Conservation (phyloP, 306 rosid species). For the Prunus padus region DNA sequence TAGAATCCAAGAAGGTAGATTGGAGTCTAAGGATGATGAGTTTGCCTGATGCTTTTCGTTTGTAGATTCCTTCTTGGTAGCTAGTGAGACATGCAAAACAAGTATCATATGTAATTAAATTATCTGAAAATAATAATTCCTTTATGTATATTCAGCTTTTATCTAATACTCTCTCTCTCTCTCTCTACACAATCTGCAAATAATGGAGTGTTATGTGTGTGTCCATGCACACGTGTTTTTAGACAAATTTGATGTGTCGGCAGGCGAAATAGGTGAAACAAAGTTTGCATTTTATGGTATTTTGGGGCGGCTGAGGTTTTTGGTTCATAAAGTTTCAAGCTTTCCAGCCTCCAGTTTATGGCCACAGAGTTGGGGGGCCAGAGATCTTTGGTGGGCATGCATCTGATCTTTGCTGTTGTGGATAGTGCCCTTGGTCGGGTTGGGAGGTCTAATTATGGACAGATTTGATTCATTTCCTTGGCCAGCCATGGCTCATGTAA, state of each 20-base stretch:
- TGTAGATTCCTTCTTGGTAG: conserved; percentile 24
- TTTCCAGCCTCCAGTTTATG: conserved; percentile 7
- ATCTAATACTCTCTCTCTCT: too few relatives aligned
- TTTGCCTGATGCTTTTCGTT: conserved; percentile 7
- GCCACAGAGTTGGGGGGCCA: conserved; percentile 23
- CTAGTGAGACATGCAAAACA: conserved; percentile 24
- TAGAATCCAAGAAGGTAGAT: conserved; percentile 7
- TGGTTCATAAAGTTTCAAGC: conserved; percentile 18
- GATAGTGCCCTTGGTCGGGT: conserved; percentile 21
- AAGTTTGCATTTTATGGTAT: not conserved
- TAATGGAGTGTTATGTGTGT: not conserved
- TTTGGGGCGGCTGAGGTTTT: conserved; percentile 27
- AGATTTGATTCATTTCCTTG: conserved; percentile 13
- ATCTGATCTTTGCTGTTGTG: conserved; percentile 19
- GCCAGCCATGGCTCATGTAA: not conserved
- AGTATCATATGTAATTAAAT: not conserved
- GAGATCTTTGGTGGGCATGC: conserved; percentile 30
- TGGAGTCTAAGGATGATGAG: not conserved
- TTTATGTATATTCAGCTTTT: too few relatives aligned
- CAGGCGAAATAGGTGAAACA: conserved; percentile 32
- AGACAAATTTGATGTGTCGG: conserved; percentile 50
- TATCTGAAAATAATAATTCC: not conserved
- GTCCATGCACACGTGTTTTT: not conserved
- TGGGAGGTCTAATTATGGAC: conserved; percentile 26
- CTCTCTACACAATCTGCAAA: not conserved